Percentiles rank a stretch among this genome's conserved stretches.
Conservation (phyloP, 1,284 basidiomycete genomes). For the Apiotrichum porosum region DNA sequence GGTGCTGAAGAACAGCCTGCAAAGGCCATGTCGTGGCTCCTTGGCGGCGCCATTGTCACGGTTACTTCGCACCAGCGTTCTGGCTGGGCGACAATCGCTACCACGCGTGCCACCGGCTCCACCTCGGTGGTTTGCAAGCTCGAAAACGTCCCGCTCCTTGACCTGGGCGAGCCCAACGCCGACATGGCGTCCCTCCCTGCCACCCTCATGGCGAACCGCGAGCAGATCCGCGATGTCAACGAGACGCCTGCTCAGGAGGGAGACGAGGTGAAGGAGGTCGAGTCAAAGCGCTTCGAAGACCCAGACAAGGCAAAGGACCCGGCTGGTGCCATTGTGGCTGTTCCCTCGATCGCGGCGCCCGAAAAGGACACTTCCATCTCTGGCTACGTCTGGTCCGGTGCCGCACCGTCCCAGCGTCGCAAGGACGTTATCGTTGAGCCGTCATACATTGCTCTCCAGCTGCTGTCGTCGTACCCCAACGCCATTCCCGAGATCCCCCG, state of each 20-base stretch:
- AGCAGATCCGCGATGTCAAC: constrained; percentile 28
- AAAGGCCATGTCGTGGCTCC: constrained; percentile 71
- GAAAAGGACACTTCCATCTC: constrained; percentile 25
- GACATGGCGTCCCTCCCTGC: constrained; percentile 67
- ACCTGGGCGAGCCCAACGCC: constrained; percentile 73
- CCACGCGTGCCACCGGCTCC: constrained; percentile 83
- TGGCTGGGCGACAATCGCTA: constrained; percentile 86
- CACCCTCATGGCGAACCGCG: constrained; percentile 66
- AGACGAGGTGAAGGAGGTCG: not conserved
- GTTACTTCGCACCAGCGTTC: constrained; percentile 66
- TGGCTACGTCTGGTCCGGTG: constrained; percentile 71
- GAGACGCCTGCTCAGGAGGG: not conserved
- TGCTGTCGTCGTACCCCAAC: constrained; percentile 70
- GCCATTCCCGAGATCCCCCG: constrained; percentile 42
- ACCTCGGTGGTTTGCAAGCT: constrained; percentile 78
- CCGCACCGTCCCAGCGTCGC: constrained; percentile 76
- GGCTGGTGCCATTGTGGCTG: constrained; percentile 9
- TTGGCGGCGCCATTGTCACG: constrained; percentile 82
- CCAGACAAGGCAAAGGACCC: not conserved
- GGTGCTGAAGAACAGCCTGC: constrained; percentile 22
- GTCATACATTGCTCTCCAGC: constrained; percentile 76
- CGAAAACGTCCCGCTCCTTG: constrained; percentile 82
- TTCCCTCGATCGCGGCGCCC: constrained; percentile 1
- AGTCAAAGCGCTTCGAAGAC: not conserved
- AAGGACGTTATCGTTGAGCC: constrained; percentile 83